phyloP scores from a whole-genome alignment of 2,329 filamentous ascomycete species.

The Clarireedia hainanense region DNA sequence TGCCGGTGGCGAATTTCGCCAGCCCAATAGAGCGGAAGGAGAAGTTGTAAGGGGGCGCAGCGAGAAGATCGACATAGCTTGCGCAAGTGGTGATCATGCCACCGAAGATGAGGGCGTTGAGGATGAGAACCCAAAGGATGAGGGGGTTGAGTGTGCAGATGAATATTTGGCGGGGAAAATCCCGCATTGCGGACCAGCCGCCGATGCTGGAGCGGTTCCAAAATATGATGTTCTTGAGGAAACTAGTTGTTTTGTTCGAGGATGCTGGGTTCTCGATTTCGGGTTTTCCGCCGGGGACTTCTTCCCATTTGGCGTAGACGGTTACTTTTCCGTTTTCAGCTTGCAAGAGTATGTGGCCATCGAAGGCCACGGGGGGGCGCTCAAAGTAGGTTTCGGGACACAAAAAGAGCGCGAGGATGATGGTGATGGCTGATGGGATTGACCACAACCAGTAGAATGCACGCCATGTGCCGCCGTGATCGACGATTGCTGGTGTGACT shows the following conservation, averaged over 20 bases:
- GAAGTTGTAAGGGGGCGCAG: conserved; percentile 12
- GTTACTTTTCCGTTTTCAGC: conserved; percentile 32
- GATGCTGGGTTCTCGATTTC: neutral
- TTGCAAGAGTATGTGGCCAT: conserved; percentile 34
- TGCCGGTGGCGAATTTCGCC: conserved; percentile 5
- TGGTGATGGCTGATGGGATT: conserved; percentile 20
- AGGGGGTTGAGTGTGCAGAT: neutral
- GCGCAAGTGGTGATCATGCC: neutral
- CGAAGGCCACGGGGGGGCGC: conserved; percentile 34
- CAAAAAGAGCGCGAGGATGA: conserved; percentile 28
- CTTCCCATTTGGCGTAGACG: conserved; percentile 29
- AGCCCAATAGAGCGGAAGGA: conserved; percentile 6
- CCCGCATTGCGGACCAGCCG: neutral
- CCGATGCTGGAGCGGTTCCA: neutral
- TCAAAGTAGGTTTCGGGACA: conserved; percentile 35
- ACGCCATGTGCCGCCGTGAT: conserved; percentile 28
- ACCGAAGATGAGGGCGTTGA: neutral
- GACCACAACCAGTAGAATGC: conserved; percentile 29
- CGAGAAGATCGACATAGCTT: conserved; percentile 7
- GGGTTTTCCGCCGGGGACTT: conserved; percentile 17
- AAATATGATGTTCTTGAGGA: neutral
- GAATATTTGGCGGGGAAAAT: neutral
- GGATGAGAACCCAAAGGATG: neutral
- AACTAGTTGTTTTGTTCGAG: neutral
- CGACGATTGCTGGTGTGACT: conserved; percentile 25